Conservation (phyloP, 768 basidiomycete species). For the Collybiopsis confluens region DNA sequence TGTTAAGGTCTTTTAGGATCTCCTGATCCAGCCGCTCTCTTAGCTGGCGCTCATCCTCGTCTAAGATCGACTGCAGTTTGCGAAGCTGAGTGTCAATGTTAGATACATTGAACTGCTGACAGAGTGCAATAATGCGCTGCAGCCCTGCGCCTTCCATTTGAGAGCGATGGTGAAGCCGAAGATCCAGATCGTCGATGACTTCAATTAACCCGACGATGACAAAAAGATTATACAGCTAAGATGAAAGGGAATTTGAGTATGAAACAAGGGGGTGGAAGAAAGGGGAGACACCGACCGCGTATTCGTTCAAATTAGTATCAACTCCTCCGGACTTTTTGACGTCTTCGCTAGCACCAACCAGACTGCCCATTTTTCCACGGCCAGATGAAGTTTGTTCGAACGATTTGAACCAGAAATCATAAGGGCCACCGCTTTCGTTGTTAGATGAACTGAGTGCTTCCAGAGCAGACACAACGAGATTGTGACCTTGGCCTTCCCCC, state of each 20-base stretch:
- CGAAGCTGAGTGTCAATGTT: constrained; percentile 65
- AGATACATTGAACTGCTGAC: constrained; percentile 59
- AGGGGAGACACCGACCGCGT: constrained; percentile 50
- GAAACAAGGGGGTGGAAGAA: neutral
- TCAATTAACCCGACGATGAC: constrained; percentile 68
- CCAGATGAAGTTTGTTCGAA: constrained; percentile 74
- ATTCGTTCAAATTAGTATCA: constrained; percentile 74
- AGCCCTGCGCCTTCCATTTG: constrained; percentile 91
- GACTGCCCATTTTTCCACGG: constrained; percentile 90
- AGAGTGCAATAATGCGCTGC: constrained; percentile 64
- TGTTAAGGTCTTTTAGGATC: constrained; percentile 70
- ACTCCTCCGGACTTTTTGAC: constrained; percentile 63
- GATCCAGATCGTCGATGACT: constrained; percentile 69
- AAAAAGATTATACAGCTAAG: constrained; percentile 63
- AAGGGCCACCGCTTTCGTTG: constrained; percentile 55
- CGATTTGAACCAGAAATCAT: constrained; percentile 87
- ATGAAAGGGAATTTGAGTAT: constrained; percentile 5
- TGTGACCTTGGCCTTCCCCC: constrained; percentile 55
- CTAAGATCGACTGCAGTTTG: constrained; percentile 54
- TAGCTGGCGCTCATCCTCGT: constrained; percentile 71
- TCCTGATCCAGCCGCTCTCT: constrained; percentile 73
- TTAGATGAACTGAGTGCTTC: constrained; percentile 70
- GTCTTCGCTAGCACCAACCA: constrained; percentile 94
- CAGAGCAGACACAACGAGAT: constrained; percentile 70
- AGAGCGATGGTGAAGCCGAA: constrained; percentile 81